Evolutionary conservation across 192 early-diverging fungal genomes (phyloP), one percentile per base, ranked within the genome.

Genomic region (Entomortierella beljakovae): DNA sequence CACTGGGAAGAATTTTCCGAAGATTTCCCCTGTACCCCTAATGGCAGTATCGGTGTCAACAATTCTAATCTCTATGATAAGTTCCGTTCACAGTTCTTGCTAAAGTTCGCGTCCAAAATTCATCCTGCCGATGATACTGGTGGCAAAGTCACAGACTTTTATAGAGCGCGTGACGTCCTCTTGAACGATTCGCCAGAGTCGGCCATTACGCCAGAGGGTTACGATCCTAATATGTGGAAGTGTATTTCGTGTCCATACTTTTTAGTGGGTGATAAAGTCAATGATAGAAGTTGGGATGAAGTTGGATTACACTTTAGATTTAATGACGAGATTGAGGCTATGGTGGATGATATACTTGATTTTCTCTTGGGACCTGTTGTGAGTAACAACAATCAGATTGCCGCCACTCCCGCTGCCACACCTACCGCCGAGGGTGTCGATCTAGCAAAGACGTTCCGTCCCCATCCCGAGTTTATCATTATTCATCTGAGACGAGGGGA

Each of bases 401-500:
- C 13, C 37, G 37, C 6, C 7, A 40, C 37, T 16, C 15, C 58
- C 29, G 46, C 33, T 7, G 13, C 48, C 6, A 29, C 6, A 0
- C 22, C 49, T 31, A 18, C 49, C 6, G n/a, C 25, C 9, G 32
- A n/a, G 16, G 10, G 16, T 16, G 42, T 11, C 8, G 18, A 43
- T 8, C 10, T 11, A 43, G 23, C 26, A 8, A 49, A 38, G 26
- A n/a, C 64, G 35, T 67, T 52, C 52, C 59, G 74, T 15, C 66
- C 57, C 0, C 74, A 77, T 53, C 74, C 74, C n/a, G 66, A 77
- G 49, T 77, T 77, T 53, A 77, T 77, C 31, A 58, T 77, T 11
- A 35, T 77, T 32, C 74, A 77, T 42, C 35, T 77, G 0, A 65
- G 74, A 1, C 74, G 74, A 15, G 74, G 74, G 0, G 74, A 77